These are phyloP conservation scores for Polygonum maritimum DNA, from an alignment of 148 eudicot genomes.

Conservation along the genomic window DNA sequence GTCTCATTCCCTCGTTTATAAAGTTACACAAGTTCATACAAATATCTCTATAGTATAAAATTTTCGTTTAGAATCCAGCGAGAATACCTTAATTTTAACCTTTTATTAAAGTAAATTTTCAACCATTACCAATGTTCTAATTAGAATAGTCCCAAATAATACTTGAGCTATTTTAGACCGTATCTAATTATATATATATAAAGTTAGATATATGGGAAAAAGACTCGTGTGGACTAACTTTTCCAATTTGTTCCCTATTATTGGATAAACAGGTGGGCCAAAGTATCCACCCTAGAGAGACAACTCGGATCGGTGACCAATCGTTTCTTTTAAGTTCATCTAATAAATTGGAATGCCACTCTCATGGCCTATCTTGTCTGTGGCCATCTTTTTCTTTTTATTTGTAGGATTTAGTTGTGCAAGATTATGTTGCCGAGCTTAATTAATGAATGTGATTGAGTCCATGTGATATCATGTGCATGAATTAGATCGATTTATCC, in stretches of 20 bases:
- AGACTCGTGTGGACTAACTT: slow-evolving; percentile 3
- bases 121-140: too few relatives aligned
- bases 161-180: too few relatives aligned
- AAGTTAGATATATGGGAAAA: neutral
- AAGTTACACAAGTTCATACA: too few relatives aligned
- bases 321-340: neutral
- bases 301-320: neutral
- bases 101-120: too few relatives aligned
- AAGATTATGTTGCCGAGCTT: neutral
- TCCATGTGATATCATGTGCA: too few relatives aligned
- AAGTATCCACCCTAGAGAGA: neutral
- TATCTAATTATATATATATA: too few relatives aligned
- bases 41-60: too few relatives aligned
- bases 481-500: neutral
- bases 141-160: too few relatives aligned
- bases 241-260: neutral
- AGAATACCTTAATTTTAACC: too few relatives aligned
- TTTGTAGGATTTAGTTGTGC: neutral
- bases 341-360: neutral
- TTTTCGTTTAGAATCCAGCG: too few relatives aligned
- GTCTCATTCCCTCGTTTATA: too few relatives aligned
- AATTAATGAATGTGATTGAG: neutral
- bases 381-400: neutral
- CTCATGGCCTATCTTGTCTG: neutral
- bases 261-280: neutral